These are phyloP conservation scores for Phytophthora multivora DNA, from an alignment of 352 stramenopile genomes.

Conservation along the genomic window DNA sequence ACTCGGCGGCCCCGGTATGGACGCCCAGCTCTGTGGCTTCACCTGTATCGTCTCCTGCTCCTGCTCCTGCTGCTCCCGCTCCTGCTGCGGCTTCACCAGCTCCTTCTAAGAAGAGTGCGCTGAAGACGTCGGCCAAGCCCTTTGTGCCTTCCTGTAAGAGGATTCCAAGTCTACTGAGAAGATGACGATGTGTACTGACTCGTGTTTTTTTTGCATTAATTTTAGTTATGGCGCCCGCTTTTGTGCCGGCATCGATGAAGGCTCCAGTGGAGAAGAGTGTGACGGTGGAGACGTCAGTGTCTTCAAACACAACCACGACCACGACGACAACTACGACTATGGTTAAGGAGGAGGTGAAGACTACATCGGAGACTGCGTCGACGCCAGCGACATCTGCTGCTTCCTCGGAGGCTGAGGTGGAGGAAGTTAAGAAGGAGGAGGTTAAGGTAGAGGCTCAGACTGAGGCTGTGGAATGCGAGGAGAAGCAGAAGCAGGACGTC, in stretches of 20 bases:
- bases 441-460: constrained; percentile 1
- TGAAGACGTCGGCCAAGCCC: constrained; percentile 62
- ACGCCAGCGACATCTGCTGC: constrained; percentile 33
- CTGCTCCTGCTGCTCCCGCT: constrained; percentile 1
- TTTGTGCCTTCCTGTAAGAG: constrained; percentile 62
- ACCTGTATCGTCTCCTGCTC: constrained; percentile 1
- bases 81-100: constrained; percentile 11
- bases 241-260: constrained; percentile 33
- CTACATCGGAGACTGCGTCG: constrained; percentile 18
- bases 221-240: constrained; percentile 44
- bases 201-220: constrained; percentile 1
- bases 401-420: constrained; percentile 43
- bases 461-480: constrained; percentile 14
- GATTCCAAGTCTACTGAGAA: not conserved
- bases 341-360: constrained; percentile 12
- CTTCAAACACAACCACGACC: not conserved
- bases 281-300: constrained; percentile 15
- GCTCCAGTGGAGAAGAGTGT: constrained; percentile 29
- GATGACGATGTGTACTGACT: not conserved
- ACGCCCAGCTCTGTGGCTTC: constrained; percentile 31
- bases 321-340: not conserved
- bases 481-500: constrained; percentile 34
- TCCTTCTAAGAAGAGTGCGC: constrained; percentile 34
- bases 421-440: constrained; percentile 32
- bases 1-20: constrained; percentile 53